A percentile compares a stretch with the other conserved stretches of the same genome.
phyloP scores from a whole-genome alignment of 352 stramenopile genomes.

The Phytophthora fragariaefolia region DNA sequence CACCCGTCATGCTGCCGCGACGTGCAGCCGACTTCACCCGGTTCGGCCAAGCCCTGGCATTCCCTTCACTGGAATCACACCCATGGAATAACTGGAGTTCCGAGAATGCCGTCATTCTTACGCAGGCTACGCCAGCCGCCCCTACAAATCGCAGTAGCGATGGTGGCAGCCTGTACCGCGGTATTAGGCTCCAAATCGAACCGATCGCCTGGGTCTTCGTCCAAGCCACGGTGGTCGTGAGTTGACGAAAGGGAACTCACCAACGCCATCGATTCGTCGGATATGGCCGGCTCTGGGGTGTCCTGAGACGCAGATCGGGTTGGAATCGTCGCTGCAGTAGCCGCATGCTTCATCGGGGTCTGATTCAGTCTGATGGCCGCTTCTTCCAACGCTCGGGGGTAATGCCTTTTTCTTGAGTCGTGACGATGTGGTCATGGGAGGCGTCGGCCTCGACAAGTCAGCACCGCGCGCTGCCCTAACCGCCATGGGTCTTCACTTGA shows the following conservation, averaged over 20 bases:
- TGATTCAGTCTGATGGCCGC: not conserved
- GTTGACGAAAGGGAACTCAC: constrained; percentile 6
- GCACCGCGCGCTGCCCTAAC: too few relatives aligned
- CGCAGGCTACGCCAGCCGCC: not conserved
- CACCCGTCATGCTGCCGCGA: not conserved
- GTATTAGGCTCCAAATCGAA: constrained; percentile 3
- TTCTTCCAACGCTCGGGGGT: too few relatives aligned
- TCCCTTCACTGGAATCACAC: constrained; percentile 16
- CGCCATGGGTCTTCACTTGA: constrained; percentile 1
- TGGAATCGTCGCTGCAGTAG: too few relatives aligned
- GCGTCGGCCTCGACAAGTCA: too few relatives aligned
- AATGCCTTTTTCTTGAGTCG: not conserved
- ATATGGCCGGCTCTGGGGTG: too few relatives aligned
- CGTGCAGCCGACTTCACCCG: not conserved
- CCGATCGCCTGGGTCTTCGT: constrained; percentile 9
- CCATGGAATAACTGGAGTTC: constrained; percentile 23
- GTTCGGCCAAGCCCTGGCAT: constrained; percentile 18
- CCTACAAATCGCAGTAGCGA: not conserved
- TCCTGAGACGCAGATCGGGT: too few relatives aligned
- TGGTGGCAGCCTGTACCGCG: not conserved
- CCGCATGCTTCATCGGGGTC: not conserved
- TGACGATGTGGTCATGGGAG: too few relatives aligned
- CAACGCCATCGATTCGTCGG: constrained; percentile 7
- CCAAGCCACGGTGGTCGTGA: not conserved
- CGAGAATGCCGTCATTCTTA: constrained; percentile 12